Percentiles rank a stretch among this genome's conserved stretches.
Conservation (phyloP, 2,329 filamentous ascomycete genomes). For the Cercospora canescens region DNA sequence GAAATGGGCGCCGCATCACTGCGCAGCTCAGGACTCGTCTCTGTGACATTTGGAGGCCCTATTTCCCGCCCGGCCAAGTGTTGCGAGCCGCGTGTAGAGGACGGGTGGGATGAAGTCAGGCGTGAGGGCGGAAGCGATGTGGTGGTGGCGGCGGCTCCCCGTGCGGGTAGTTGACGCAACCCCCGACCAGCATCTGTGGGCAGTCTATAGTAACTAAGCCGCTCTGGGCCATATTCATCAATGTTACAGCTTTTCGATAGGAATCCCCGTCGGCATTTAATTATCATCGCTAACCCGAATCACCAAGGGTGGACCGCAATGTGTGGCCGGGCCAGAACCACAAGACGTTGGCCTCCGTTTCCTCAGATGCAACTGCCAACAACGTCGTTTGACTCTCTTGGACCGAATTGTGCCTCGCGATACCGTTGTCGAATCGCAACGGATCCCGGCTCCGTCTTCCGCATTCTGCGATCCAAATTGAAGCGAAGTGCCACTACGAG, state of each 20-base stretch:
- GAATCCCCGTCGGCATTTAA: background rate
- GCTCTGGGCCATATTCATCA: background rate
- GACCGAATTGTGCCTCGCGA: background rate
- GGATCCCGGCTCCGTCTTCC: no score
- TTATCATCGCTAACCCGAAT: background rate
- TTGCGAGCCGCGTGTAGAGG: background rate
- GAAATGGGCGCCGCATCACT: no score
- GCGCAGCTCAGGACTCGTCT: background rate
- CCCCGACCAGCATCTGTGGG: background rate
- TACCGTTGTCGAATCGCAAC: background rate
- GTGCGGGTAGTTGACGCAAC: no score
- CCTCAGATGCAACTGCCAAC: background rate
- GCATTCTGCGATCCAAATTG: no score
- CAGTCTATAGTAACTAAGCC: background rate
- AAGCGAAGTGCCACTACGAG: no score
- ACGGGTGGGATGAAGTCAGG: background rate
- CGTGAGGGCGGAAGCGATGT: background rate
- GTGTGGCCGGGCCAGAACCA: background rate
- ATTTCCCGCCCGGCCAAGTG: background rate
- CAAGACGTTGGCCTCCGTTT: background rate
- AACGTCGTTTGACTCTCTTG: background rate
- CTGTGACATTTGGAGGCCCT: background rate
- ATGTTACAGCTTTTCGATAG: no score
- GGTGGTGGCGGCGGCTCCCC: no score
- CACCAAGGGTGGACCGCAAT: no score